A percentile compares a stretch with the other conserved stretches of the same genome.
These are phyloP conservation scores for Punica granatum DNA, from an alignment of 345 rosid species.

Conservation along the genomic window DNA sequence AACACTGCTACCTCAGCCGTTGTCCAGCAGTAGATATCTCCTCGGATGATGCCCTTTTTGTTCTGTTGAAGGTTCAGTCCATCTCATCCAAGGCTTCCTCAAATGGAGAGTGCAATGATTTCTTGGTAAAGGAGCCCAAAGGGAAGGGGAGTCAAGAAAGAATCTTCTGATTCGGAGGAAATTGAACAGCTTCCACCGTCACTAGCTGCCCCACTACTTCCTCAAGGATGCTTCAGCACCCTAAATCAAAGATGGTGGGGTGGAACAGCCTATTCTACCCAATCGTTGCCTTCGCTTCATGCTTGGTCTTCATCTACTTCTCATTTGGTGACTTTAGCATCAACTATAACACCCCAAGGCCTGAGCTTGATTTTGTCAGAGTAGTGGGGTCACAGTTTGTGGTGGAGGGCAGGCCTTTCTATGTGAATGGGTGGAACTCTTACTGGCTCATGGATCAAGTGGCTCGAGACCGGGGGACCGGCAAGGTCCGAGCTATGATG, in stretches of 20 bases:
- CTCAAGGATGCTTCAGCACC: conserved; percentile 7
- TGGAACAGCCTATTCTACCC: conserved; percentile 60
- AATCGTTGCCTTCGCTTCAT: conserved; percentile 72
- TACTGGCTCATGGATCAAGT: conserved; percentile 95
- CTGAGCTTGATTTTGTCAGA: conserved; percentile 46
- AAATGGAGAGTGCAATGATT: neutral
- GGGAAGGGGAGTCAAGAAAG: neutral
- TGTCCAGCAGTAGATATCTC: neutral
- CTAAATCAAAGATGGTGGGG: conserved; percentile 33
- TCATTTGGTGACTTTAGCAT: conserved; percentile 60
- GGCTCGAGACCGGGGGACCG: conserved; percentile 51
- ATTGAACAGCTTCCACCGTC: neutral
- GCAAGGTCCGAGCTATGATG: conserved; percentile 60
- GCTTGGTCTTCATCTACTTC: conserved; percentile 63
- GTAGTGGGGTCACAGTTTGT: conserved; percentile 69
- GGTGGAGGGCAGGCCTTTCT: conserved; percentile 52
- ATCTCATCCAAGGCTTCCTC: neutral
- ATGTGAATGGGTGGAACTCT: conserved; percentile 90
- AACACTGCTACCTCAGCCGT: neutral
- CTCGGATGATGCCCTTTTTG: neutral
- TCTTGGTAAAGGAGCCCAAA: neutral
- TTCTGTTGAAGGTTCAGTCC: neutral
- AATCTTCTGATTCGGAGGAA: neutral
- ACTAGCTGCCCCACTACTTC: neutral
- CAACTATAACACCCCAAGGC: conserved; percentile 17